Base-by-base conservation (phyloP, 441 rosid genomes). In the Biscutella laevigata region DNA sequence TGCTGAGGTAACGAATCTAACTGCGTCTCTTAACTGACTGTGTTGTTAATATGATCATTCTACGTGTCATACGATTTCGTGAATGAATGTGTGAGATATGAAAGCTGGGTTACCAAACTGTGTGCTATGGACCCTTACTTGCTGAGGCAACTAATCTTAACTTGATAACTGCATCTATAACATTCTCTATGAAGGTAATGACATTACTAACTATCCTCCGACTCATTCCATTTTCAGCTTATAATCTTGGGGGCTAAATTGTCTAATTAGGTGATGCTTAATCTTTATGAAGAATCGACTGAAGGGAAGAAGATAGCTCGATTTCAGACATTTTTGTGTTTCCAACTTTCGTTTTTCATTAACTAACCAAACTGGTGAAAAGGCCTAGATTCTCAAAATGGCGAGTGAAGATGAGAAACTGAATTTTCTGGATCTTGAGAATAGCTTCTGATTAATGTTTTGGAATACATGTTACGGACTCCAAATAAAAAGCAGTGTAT, bases 1-100 rank as follows among this genome's bases (percentile, higher is more conserved):
- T 34, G 1, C 21, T 1, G 16, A 65, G 64, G 54, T 50, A 64
- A 50, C 64, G 21, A 22, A 65, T 57, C 42, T 64, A 42, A 65
- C 53, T 33, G 29, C 5, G 49, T 28, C 24, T 54, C 4, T 45
- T 36, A 55, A 22, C 11, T 36, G 7, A 39, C 48, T 40, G 43
- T 45, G 22, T 0, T 53, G 46, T n/a, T 12, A 19, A 0, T 29
- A 12, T 45, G 51, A 39, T 11, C 27, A 4, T 7, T 13, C 21
- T n/a, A n/a, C 6, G 34, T n/a, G n/a, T n/a, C n/a, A n/a, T n/a
- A n/a, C n/a, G n/a, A n/a, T n/a, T n/a, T n/a, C n/a, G n/a, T n/a
- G n/a, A n/a, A n/a, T n/a, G n/a, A n/a, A n/a, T n/a, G n/a, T n/a
- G 33, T n/a, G 42, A 22, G 27, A 26, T 17, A 8, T 17, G 62